phyloP scores from a whole-genome alignment of 805 yeast genomes.

The Suhomyces prunicola region DNA sequence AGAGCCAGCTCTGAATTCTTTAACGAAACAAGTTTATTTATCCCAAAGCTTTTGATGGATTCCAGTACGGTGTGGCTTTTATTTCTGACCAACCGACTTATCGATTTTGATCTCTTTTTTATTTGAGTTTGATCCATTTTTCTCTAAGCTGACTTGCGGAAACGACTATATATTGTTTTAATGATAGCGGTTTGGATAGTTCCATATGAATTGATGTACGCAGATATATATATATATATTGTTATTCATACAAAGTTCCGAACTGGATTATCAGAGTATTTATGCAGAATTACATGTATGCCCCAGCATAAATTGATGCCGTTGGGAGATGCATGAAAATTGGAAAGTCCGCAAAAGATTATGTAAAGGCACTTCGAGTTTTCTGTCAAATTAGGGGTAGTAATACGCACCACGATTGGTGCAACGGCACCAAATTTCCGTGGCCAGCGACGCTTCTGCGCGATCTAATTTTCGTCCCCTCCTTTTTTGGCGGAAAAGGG shows the following conservation, averaged over 20 bases:
- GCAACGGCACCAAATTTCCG: background rate
- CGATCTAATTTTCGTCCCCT: background rate
- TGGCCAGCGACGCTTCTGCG: background rate
- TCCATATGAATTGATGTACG: background rate
- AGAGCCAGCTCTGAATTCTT: background rate
- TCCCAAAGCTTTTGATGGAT: background rate
- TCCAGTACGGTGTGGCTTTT: background rate
- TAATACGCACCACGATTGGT: background rate
- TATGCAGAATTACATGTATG: background rate
- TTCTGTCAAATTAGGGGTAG: background rate
- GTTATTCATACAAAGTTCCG: background rate
- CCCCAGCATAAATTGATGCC: background rate
- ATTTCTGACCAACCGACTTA: background rate
- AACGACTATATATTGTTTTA: background rate
- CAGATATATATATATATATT: background rate
- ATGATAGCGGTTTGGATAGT: background rate
- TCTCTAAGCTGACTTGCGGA: background rate
- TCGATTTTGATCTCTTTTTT: background rate
- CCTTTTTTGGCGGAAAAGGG: background rate
- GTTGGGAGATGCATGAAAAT: background rate
- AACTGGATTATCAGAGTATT: background rate
- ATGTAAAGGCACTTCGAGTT: background rate
- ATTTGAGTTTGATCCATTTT: background rate
- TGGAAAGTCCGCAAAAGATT: background rate
- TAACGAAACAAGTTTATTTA: background rate